Evolutionary conservation across 208 protist genomes (phyloP).

Genomic region (Trypanosoma congolense): DNA sequence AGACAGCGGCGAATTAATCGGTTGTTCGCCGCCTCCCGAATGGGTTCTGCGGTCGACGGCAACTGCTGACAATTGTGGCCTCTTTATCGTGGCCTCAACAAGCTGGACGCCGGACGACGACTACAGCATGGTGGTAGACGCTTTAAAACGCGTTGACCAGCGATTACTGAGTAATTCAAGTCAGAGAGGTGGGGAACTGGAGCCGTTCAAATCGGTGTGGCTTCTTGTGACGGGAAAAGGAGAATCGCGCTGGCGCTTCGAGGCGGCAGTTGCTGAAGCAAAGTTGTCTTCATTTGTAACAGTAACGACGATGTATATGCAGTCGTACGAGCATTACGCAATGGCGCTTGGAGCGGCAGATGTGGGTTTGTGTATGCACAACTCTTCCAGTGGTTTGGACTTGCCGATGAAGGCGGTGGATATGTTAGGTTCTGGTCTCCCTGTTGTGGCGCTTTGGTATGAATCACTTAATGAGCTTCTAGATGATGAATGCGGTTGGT

Average conservation of each 20-base stretch:
- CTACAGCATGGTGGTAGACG: slow-evolving; percentile 91
- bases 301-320: slow-evolving; percentile 89
- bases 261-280: slow-evolving; percentile 42
- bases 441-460: slow-evolving; percentile 89
- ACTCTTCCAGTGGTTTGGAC: slow-evolving; percentile 92
- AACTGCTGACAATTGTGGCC: slow-evolving; percentile 16
- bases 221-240: slow-evolving; percentile 83
- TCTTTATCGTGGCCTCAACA: slow-evolving; percentile 91
- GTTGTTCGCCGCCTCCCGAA: slow-evolving; percentile 51
- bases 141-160: slow-evolving; percentile 76
- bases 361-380: slow-evolving; percentile 94
- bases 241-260: slow-evolving; percentile 46
- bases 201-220: slow-evolving; percentile 34
- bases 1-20: slow-evolving; percentile 28
- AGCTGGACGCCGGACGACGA: slow-evolving; percentile 97
- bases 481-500: slow-evolving; percentile 48
- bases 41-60: slow-evolving; percentile 35
- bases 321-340: slow-evolving; percentile 92
- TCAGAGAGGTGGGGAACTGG: slow-evolving; percentile 17
- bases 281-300: slow-evolving; percentile 56
- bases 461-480: slow-evolving; percentile 88
- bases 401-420: slow-evolving; percentile 98
- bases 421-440: slow-evolving; percentile 93
- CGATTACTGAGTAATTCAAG: slow-evolving; percentile 31
- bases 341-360: slow-evolving; percentile 86